Conservation (phyloP, 2,329 filamentous ascomycete genomes). For the Stachybotrys echinatus region DNA sequence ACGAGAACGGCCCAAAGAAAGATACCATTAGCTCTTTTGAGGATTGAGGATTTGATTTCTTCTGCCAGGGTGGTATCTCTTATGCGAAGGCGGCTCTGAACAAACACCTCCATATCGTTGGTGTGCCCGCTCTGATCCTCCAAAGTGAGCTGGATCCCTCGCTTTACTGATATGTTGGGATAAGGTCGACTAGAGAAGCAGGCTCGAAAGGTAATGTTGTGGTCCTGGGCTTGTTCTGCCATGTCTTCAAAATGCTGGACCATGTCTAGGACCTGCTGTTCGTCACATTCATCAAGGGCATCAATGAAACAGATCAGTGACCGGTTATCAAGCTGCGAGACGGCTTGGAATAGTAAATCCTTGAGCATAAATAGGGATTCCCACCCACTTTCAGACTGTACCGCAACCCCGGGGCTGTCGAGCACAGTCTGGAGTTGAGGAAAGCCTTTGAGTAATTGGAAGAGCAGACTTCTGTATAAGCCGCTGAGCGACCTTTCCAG, state of each 20-base stretch:
- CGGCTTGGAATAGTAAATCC: neutral
- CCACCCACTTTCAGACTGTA: neutral
- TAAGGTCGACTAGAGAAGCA: conserved; percentile 43
- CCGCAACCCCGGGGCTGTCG: neutral
- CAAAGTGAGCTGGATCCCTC: conserved; percentile 21
- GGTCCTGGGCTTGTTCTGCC: conserved; percentile 17
- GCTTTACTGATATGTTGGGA: conserved; percentile 28
- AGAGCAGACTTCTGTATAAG: neutral
- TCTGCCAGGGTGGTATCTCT: neutral
- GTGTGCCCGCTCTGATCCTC: conserved; percentile 28
- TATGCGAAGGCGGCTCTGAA: conserved; percentile 21
- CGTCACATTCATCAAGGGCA: conserved; percentile 44
- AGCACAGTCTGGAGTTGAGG: neutral
- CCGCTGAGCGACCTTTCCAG: neutral
- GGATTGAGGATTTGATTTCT: conserved; percentile 15
- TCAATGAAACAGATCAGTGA: conserved; percentile 18
- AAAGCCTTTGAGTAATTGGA: neutral
- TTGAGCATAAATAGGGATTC: neutral
- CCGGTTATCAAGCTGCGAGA: conserved; percentile 3
- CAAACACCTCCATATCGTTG: conserved; percentile 27
- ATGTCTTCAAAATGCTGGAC: conserved; percentile 35
- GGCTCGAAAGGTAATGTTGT: conserved; percentile 18
- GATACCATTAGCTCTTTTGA: conserved; percentile 30
- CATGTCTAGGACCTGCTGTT: conserved; percentile 32
- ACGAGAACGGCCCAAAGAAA: conserved; percentile 40